A percentile compares a stretch with the other conserved stretches of the same genome.
Conservation (phyloP, 345 rosid genomes). For the Camelina hispida region DNA sequence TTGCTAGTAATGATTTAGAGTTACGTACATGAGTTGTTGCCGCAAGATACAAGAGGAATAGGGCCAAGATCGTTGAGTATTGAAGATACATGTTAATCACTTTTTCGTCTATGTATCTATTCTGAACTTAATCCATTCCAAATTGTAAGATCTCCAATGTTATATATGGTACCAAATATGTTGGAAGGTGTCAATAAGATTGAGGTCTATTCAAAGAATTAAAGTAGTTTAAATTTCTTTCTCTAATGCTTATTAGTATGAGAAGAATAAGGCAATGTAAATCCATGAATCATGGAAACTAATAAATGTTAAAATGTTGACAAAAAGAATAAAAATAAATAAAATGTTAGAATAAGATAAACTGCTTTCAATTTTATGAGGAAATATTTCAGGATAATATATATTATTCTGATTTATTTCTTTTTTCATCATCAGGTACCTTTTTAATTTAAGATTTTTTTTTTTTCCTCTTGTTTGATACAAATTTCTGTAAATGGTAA, state of each 20-base stretch:
- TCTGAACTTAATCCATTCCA: neutral
- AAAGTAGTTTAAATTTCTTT: neutral
- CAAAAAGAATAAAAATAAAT: no score
- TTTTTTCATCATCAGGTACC: no score
- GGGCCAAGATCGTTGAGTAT: neutral
- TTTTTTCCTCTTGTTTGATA: no score
- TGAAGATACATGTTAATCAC: conserved; percentile 2
- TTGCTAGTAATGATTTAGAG: no score
- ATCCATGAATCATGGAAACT: neutral
- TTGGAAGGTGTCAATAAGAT: neutral
- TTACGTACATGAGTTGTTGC: conserved; percentile 13
- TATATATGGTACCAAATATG: neutral
- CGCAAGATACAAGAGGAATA: neutral
- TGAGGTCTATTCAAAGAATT: neutral
- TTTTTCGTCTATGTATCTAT: neutral
- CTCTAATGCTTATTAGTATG: neutral
- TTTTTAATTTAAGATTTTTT: no score
- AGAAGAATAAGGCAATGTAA: neutral
- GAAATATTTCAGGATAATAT: no score
- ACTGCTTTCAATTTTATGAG: no score
- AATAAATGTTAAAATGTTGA: neutral
- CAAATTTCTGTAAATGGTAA: no score
- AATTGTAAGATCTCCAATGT: neutral
- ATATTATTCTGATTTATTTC: no score
- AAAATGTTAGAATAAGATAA: no score